Conservation (phyloP, 2,329 filamentous ascomycete species). For the Fusarium bactridioides region DNA sequence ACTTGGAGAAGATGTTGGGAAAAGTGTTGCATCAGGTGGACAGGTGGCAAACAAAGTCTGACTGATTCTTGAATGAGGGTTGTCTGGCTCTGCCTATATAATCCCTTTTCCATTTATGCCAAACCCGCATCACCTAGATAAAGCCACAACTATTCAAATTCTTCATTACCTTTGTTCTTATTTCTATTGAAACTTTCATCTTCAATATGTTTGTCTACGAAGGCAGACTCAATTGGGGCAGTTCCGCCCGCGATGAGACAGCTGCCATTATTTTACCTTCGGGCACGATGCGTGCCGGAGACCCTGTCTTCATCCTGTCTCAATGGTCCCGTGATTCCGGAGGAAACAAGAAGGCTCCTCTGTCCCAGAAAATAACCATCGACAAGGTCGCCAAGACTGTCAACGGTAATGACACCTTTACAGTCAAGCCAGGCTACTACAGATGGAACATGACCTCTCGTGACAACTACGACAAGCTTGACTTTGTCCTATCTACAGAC, state of each 20-base stretch:
- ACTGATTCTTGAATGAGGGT: background rate
- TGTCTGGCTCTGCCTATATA: background rate
- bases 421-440: constrained; percentile 3
- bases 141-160: background rate
- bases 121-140: background rate
- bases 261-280: constrained; percentile 21
- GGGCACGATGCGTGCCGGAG: constrained; percentile 18
- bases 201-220: constrained; percentile 21
- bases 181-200: fast-evolving
- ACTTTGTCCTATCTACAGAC: constrained; percentile 12
- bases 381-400: constrained; percentile 3
- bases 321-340: constrained; percentile 16
- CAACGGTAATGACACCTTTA: constrained; percentile 1
- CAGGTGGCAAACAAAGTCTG: fast-evolving
- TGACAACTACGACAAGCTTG: constrained; percentile 14
- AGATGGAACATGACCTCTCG: constrained; percentile 11
- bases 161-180: fast-evolving
- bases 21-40: background rate
- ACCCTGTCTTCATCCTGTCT: constrained; percentile 23
- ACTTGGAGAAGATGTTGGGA: fast-evolving
- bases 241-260: constrained; percentile 24
- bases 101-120: background rate
- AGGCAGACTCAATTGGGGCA: constrained; percentile 29
- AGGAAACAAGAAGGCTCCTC: constrained; percentile 14
- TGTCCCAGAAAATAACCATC: constrained; percentile 19